phyloP scores from a whole-genome alignment of 306 rosid species.

The Quillaja saponaria region DNA sequence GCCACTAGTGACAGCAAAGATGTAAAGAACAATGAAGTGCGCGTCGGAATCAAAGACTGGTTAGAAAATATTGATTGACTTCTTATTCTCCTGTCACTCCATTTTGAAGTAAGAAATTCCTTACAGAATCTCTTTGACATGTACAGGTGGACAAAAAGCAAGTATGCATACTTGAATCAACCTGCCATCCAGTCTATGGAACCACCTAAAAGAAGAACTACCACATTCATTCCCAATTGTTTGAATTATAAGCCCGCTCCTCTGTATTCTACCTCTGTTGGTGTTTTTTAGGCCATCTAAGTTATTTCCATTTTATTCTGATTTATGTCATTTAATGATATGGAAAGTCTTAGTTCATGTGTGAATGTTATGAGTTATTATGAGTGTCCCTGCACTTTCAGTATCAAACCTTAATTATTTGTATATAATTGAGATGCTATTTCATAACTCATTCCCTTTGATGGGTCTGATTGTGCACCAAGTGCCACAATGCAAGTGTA shows the following conservation, averaged over 20 bases:
- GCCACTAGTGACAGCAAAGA: conserved; percentile 18
- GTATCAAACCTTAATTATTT: too few species aligned
- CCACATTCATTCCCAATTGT: conserved; percentile 55
- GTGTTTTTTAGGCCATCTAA: conserved; percentile 55
- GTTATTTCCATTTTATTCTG: conserved; percentile 23
- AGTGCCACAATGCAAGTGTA: too few species aligned
- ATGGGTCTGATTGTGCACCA: too few species aligned
- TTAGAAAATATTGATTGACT: too few species aligned
- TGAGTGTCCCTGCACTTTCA: too few species aligned
- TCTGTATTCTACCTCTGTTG: conserved; percentile 65
- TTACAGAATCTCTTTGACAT: conserved; percentile 1
- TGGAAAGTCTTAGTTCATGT: too few species aligned
- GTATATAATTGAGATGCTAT: too few species aligned
- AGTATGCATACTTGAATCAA: conserved; percentile 80
- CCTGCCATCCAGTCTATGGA: conserved; percentile 58
- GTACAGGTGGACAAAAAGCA: conserved; percentile 94
- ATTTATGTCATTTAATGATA: too few species aligned
- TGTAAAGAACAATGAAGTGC: conserved; percentile 40
- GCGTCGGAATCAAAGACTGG: conserved; percentile 87
- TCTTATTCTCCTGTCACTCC: too few species aligned
- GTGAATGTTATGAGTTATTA: too few species aligned
- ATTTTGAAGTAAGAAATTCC: too few species aligned
- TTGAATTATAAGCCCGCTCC: conserved; percentile 44
- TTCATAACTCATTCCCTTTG: too few species aligned
- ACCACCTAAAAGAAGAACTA: conserved; percentile 51